Percentiles rank a stretch among this genome's conserved stretches.
Evolutionary conservation across 2,329 filamentous ascomycete genomes (phyloP).

Genomic region (Parastagonospora avenae): DNA sequence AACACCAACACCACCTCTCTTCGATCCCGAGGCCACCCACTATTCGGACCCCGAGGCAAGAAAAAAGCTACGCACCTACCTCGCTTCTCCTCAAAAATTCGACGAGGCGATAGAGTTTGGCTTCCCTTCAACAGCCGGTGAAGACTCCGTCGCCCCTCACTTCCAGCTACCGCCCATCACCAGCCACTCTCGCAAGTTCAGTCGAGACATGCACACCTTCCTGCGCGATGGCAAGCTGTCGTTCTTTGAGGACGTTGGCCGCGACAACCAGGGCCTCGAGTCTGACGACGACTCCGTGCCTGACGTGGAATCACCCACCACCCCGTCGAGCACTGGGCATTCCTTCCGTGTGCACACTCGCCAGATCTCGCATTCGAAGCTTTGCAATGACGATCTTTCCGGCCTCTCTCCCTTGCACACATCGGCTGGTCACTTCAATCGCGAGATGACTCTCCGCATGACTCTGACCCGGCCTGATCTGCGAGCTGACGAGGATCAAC

Average conservation of each 20-base stretch:
- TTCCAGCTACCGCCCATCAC: conserved; percentile 42
- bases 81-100: conserved; percentile 91
- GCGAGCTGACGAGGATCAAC: conserved; percentile 72
- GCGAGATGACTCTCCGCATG: conserved; percentile 97
- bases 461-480: conserved; percentile 90
- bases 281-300: conserved; percentile 40
- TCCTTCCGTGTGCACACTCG: conserved; percentile 41
- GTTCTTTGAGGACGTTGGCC: conserved; percentile 43
- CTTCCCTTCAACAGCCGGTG: conserved; percentile 66
- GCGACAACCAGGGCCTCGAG: conserved; percentile 39
- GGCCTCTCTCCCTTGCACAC: conserved; percentile 30
- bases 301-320: conserved; percentile 44
- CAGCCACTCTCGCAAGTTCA: conserved; percentile 48
- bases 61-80: conserved; percentile 81
- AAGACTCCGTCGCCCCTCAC: conserved; percentile 25
- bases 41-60: conserved; percentile 91
- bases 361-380: conserved; percentile 38
- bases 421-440: conserved; percentile 50
- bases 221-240: conserved; percentile 61
- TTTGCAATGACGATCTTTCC: conserved; percentile 36
- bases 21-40: conserved; percentile 74
- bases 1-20: conserved; percentile 33
- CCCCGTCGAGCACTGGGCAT: conserved; percentile 42
- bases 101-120: conserved; percentile 95
- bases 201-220: conserved; percentile 63